Conservation (phyloP, 148 eudicot genomes). For the Rhododendron williamsianum region DNA sequence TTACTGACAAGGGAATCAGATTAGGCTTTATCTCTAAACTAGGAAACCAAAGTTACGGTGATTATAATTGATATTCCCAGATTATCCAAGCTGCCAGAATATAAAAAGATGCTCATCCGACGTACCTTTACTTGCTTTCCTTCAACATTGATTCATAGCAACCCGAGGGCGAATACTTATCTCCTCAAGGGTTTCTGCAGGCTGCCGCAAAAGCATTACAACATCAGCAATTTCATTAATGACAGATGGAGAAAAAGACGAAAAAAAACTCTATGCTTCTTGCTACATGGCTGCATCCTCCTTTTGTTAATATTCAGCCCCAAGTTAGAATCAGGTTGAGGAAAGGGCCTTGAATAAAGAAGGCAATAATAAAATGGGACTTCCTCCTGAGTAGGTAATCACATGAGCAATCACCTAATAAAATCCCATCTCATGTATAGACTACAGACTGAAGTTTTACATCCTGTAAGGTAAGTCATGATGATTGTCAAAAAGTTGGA, state of each 20-base stretch:
- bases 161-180: neutral
- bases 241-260: neutral
- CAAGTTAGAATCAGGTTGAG: neutral
- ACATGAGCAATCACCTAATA: neutral
- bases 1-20: neutral
- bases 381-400: neutral
- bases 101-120: neutral
- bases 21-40: neutral
- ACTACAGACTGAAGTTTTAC: no score
- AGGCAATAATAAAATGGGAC: neutral
- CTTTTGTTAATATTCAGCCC: neutral
- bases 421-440: neutral
- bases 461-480: no score
- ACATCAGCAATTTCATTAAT: neutral
- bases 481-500: no score
- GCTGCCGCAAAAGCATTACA: neutral
- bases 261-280: neutral
- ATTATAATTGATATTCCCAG: neutral
- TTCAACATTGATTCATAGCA: neutral
- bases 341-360: neutral
- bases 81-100: neutral
- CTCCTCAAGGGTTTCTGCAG: neutral
- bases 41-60: neutral
- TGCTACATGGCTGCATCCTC: neutral
- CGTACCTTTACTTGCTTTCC: neutral